These are phyloP conservation scores for Trichoderma sp. DNA, from an alignment of 2,329 filamentous ascomycete species.

Conservation along the genomic window DNA sequence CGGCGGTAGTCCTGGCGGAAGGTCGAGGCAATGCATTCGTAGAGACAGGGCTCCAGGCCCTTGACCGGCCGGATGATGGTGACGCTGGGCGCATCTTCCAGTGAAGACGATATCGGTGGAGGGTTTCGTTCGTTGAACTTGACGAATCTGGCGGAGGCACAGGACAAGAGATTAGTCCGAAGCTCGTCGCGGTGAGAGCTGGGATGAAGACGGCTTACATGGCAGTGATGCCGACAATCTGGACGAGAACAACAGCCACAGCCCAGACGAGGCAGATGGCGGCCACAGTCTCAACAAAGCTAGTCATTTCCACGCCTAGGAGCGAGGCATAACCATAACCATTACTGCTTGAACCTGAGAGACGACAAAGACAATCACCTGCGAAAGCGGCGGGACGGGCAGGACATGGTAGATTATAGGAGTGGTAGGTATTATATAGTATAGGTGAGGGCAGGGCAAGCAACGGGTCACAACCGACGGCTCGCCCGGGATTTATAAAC, in stretches of 20 bases:
- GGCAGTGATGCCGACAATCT: slow-evolving; percentile 53
- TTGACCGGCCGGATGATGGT: slow-evolving; percentile 93
- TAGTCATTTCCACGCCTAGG: slow-evolving; percentile 27
- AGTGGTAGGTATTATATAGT: not conserved
- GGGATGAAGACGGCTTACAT: slow-evolving; percentile 42
- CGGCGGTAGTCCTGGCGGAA: slow-evolving; percentile 79
- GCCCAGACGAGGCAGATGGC: slow-evolving; percentile 52
- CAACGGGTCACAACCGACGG: not conserved
- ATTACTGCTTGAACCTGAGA: not conserved
- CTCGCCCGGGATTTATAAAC: not conserved
- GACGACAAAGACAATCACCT: not conserved
- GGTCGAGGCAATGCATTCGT: slow-evolving; percentile 85
- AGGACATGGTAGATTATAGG: slow-evolving; percentile 3
- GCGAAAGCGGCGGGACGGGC: not conserved
- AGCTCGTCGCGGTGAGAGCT: not conserved
- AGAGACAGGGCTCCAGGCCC: slow-evolving; percentile 82
- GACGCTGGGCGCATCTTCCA: slow-evolving; percentile 67
- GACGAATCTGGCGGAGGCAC: slow-evolving; percentile 41
- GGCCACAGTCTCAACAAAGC: slow-evolving; percentile 40
- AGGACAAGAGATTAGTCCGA: slow-evolving; percentile 14
- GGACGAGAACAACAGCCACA: slow-evolving; percentile 49
- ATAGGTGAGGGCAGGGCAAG: not conserved
- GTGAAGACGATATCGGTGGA: slow-evolving; percentile 49
- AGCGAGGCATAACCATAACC: slow-evolving; percentile 20
- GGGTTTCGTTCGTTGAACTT: slow-evolving; percentile 49